Evolutionary conservation across 2,329 filamentous ascomycete species (phyloP).

Genomic region (Trichoderma simmonsii): DNA sequence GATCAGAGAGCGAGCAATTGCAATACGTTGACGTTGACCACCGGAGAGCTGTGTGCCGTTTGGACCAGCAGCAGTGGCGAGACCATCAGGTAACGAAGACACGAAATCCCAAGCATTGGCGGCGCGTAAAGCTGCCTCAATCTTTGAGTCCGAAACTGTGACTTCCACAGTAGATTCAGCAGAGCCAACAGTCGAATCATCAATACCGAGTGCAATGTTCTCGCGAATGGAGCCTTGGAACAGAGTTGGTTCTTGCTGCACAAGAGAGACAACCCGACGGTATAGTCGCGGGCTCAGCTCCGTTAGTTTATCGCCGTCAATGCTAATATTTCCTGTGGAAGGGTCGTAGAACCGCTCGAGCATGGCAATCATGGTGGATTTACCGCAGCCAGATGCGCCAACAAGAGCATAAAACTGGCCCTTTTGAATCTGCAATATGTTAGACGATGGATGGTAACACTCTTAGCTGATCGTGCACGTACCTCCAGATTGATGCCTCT

Average conservation of each 20-base stretch:
- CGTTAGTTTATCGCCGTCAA: conserved; percentile 43
- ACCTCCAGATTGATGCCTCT: conserved; percentile 41
- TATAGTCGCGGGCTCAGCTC: conserved; percentile 48
- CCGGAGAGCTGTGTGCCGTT: conserved; percentile 21
- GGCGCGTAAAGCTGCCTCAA: conserved; percentile 44
- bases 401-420: conserved; percentile 55
- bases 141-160: conserved; percentile 33
- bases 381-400: conserved; percentile 56
- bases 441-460: not conserved
- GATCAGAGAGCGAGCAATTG: conserved; percentile 41
- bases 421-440: conserved; percentile 34
- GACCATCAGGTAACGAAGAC: conserved; percentile 84
- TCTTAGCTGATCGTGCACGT: not conserved
- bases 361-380: conserved; percentile 58
- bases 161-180: conserved; percentile 23
- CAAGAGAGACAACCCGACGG: conserved; percentile 51
- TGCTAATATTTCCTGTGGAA: conserved; percentile 43
- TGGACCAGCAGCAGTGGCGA: conserved; percentile 85
- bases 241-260: conserved; percentile 61
- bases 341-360: conserved; percentile 46
- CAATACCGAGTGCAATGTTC: conserved; percentile 57
- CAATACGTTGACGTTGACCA: conserved; percentile 23
- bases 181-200: not conserved
- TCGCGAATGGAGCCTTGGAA: conserved; percentile 80
- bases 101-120: conserved; percentile 52